Percentiles rank a stretch among this genome's conserved stretches.
These are phyloP conservation scores for Alternaria sp. DNA, from an alignment of 2,329 filamentous ascomycete species.

Conservation along the genomic window DNA sequence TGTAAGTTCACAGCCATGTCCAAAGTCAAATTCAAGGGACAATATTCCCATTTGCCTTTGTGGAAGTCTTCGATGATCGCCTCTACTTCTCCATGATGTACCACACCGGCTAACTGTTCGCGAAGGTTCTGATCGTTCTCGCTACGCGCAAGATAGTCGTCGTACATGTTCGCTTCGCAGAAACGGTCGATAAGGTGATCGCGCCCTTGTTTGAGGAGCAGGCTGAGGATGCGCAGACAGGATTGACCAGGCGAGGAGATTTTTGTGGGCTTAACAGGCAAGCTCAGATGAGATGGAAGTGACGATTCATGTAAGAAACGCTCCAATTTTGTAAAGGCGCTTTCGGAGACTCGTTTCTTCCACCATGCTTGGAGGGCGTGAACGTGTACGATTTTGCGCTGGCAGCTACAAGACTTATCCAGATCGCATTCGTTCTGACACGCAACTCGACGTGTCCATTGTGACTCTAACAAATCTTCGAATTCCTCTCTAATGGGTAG, in stretches of 20 bases:
- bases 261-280: background rate
- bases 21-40: background rate
- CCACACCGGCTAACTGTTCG: background rate
- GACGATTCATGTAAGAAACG: background rate
- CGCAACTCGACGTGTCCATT: background rate
- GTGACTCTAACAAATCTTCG: background rate
- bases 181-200: background rate
- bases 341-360: background rate
- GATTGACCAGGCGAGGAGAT: background rate
- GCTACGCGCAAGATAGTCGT: background rate
- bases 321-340: background rate
- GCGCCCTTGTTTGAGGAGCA: background rate
- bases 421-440: conserved; percentile 2
- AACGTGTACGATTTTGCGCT: conserved; percentile 11
- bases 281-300: background rate
- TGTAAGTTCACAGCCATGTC: background rate
- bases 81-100: background rate
- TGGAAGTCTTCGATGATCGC: background rate
- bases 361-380: conserved; percentile 16
- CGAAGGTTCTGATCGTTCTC: background rate
- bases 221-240: background rate
- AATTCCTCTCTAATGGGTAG: background rate
- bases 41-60: background rate
- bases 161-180: background rate
- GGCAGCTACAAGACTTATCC: conserved; percentile 3